These are phyloP conservation scores for Aaosphaeria arxii DNA, from an alignment of 2,329 filamentous ascomycete species.

Conservation along the genomic window DNA sequence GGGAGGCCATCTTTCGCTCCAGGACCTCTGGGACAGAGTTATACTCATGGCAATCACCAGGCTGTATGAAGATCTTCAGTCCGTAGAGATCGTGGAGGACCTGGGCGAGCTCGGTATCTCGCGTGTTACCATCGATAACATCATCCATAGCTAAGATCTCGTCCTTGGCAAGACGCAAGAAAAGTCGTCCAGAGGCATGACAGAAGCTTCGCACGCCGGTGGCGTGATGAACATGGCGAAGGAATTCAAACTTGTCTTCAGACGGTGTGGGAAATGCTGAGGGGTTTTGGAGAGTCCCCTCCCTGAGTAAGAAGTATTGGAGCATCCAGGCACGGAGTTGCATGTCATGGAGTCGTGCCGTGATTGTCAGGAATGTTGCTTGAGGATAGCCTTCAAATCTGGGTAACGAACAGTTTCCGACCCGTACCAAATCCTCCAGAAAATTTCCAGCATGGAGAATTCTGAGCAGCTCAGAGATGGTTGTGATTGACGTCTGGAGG, in stretches of 20 bases:
- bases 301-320: conserved; percentile 76
- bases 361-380: conserved; percentile 45
- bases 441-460: conserved; percentile 77
- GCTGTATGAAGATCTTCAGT: conserved; percentile 34
- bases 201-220: conserved; percentile 82
- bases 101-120: conserved; percentile 77
- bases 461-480: conserved; percentile 68
- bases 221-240: conserved; percentile 79
- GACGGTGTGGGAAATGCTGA: conserved; percentile 63
- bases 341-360: conserved; percentile 77
- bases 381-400: conserved; percentile 51
- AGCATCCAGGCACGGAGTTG: conserved; percentile 86
- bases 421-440: conserved; percentile 80
- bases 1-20: conserved; percentile 75
- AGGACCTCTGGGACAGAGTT: conserved; percentile 71
- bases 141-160: conserved; percentile 76
- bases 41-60: conserved; percentile 56
- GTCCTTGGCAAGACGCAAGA: conserved; percentile 83
- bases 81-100: conserved; percentile 45
- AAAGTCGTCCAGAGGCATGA: conserved; percentile 79
- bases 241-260: conserved; percentile 72
- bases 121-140: conserved; percentile 64
- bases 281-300: conserved; percentile 66
- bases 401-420: conserved; percentile 67
- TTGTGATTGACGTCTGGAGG: conserved; percentile 67